Conservation (phyloP, 768 basidiomycete species). For the Lentinula detonsa region DNA sequence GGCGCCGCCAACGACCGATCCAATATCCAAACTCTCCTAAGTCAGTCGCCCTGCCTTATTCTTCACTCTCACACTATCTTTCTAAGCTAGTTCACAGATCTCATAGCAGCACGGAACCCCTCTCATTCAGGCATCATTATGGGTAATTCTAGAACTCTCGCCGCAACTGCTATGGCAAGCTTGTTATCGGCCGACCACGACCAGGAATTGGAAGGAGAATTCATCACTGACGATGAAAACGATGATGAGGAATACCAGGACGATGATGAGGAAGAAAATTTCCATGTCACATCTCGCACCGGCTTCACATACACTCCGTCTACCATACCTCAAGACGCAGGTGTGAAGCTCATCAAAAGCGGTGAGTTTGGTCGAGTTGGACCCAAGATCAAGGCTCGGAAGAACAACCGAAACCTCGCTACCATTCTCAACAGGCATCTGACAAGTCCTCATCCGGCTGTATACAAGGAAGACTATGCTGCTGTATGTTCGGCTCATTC, state of each 20-base stretch:
- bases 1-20: neutral
- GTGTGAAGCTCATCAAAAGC: conserved; percentile 58
- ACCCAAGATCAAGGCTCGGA: conserved; percentile 38
- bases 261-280: conserved; percentile 11
- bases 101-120: neutral
- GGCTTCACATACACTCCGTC: conserved; percentile 29
- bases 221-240: conserved; percentile 27
- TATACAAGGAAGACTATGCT: conserved; percentile 46
- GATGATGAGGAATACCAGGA: conserved; percentile 26
- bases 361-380: conserved; percentile 77
- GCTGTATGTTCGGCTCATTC: conserved; percentile 35
- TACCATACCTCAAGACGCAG: conserved; percentile 56
- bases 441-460: conserved; percentile 22
- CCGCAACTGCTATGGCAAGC: neutral
- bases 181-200: neutral
- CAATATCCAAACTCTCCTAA: neutral
- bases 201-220: conserved; percentile 9
- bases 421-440: conserved; percentile 39
- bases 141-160: neutral
- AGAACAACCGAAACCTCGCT: conserved; percentile 41
- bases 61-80: neutral
- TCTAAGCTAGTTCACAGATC: neutral
- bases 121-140: neutral
- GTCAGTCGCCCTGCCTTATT: neutral
- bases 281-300: conserved; percentile 13